Evolutionary conservation across 1,284 basidiomycete species (phyloP).

Genomic region (Ganoderma resinaceum): DNA sequence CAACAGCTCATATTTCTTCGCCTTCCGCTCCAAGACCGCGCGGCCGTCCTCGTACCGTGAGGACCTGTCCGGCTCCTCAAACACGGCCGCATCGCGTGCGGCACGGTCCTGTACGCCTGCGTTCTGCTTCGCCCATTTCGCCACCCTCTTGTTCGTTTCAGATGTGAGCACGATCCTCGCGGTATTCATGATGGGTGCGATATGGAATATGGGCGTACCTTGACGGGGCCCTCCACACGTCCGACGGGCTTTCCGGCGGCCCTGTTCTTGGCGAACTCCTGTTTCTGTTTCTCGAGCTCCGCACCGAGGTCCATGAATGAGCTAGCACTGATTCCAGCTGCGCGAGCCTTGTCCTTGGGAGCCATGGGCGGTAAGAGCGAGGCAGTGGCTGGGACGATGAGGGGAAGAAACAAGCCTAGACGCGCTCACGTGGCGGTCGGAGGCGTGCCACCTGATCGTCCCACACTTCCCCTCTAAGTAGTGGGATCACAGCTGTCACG

Average conservation of each 20-base stretch:
- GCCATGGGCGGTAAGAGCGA: conserved; percentile 30
- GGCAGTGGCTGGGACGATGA: not conserved
- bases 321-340: conserved; percentile 70
- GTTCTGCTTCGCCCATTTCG: conserved; percentile 75
- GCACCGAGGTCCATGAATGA: conserved; percentile 83
- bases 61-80: conserved; percentile 69
- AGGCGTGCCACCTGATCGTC: too few relatives aligned
- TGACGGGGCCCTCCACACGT: conserved; percentile 66
- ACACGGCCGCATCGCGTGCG: conserved; percentile 63
- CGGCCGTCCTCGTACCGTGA: conserved; percentile 70
- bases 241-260: conserved; percentile 63
- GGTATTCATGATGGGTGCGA: conserved; percentile 21
- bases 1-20: conserved; percentile 84
- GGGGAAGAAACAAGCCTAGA: conserved; percentile 4
- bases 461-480: too few relatives aligned
- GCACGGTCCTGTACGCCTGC: conserved; percentile 71
- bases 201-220: conserved; percentile 48
- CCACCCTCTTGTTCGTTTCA: conserved; percentile 60
- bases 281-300: conserved; percentile 71
- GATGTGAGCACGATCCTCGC: not conserved
- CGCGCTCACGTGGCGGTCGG: conserved; percentile 24
- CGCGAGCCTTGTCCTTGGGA: conserved; percentile 59
- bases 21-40: conserved; percentile 79
- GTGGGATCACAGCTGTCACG: too few relatives aligned
- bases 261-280: conserved; percentile 66